Evolutionary conservation across 2,329 filamentous ascomycete species (phyloP).

Genomic region (Trichothecium sympodiale): DNA sequence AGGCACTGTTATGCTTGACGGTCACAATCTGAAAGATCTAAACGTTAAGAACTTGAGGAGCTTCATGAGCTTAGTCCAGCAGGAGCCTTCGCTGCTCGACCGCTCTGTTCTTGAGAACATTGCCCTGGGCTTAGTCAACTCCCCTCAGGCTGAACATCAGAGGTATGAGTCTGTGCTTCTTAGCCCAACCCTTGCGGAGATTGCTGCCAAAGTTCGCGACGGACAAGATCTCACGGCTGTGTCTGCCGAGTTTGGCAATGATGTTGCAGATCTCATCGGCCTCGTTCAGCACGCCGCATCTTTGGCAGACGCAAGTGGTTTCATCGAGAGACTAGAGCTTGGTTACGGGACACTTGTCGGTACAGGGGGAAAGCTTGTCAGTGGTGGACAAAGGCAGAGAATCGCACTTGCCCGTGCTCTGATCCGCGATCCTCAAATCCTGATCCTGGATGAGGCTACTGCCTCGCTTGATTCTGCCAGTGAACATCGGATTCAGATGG

Average conservation of each 20-base stretch:
- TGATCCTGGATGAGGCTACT: conserved; percentile 53
- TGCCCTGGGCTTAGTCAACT: conserved; percentile 35
- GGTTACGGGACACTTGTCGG: conserved; percentile 45
- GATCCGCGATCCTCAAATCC: conserved; percentile 43
- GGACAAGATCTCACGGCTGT: conserved; percentile 35
- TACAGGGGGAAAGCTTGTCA: conserved; percentile 40
- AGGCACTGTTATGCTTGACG: conserved; percentile 36
- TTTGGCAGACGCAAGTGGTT: conserved; percentile 47
- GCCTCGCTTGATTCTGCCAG: conserved; percentile 47
- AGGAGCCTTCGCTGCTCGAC: conserved; percentile 32
- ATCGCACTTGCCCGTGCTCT: conserved; percentile 48
- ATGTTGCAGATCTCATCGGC: conserved; percentile 37
- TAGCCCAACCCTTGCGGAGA: conserved; percentile 32
- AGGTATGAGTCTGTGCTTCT: conserved; percentile 34
- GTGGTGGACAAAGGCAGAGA: conserved; percentile 50
- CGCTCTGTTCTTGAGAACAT: conserved; percentile 40
- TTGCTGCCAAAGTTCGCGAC: conserved; percentile 39
- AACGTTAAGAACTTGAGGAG: conserved; percentile 33
- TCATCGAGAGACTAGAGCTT: conserved; percentile 41
- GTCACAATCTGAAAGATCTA: conserved; percentile 32
- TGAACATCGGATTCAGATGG: conserved; percentile 41
- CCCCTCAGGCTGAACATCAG: conserved; percentile 24
- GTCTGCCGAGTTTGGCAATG: conserved; percentile 29
- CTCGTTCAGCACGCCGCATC: conserved; percentile 39
- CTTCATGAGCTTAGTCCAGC: conserved; percentile 32